phyloP scores from a whole-genome alignment of 352 stramenopile species.

The Phytophthora melonis region DNA sequence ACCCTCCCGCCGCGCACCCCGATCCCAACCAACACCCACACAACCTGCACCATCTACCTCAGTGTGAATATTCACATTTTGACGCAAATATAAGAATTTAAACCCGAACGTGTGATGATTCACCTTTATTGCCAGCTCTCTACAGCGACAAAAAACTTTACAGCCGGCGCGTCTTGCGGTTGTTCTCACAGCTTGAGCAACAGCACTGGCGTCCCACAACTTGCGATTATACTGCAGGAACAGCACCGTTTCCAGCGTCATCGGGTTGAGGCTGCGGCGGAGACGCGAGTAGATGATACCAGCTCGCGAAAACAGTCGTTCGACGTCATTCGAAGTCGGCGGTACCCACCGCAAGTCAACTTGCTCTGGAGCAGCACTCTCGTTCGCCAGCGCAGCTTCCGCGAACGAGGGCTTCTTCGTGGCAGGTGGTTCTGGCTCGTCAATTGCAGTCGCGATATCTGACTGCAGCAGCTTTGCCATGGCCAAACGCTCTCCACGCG shows the following conservation, averaged over 20 bases:
- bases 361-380: not conserved
- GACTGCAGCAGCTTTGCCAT: not conserved
- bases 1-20: slow-evolving; percentile 7
- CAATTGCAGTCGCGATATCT: not conserved
- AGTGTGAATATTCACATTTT: not conserved
- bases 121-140: too few species aligned
- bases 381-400: not conserved
- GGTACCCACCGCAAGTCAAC: not conserved
- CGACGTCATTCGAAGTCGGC: not conserved
- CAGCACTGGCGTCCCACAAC: not conserved
- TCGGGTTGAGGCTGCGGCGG: not conserved
- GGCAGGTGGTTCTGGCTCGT: not conserved
- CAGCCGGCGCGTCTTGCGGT: not conserved
- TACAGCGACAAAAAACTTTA: not conserved
- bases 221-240: not conserved
- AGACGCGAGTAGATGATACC: not conserved
- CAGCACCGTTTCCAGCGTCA: not conserved
- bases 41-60: not conserved
- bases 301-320: not conserved
- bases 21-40: not conserved
- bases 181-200: not conserved
- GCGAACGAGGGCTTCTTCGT: not conserved
- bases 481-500: not conserved
- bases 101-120: too few species aligned
- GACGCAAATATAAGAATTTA: too few species aligned